A percentile compares a stretch with the other conserved stretches of the same genome.
Evolutionary conservation across 73 alveolate species (phyloP).

Genomic region (Paramecium bursaria): DNA sequence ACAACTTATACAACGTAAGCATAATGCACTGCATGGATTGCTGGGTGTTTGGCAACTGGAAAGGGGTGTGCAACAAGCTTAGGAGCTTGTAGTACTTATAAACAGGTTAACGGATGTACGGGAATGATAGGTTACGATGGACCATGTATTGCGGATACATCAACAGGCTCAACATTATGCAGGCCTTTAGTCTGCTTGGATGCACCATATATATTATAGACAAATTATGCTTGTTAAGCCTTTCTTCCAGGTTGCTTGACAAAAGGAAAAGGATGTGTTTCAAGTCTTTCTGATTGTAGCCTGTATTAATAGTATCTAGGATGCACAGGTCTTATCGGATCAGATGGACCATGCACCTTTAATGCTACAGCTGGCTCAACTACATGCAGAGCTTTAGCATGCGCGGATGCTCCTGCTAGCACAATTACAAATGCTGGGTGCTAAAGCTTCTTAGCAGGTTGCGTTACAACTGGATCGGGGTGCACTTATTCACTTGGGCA

Average conservation of each 20-base stretch:
- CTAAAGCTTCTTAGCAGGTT: slow-evolving; percentile 17
- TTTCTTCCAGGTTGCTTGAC: slow-evolving; percentile 11
- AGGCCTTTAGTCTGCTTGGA: slow-evolving; percentile 2
- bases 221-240: slow-evolving; percentile 15
- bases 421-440: slow-evolving; percentile 17
- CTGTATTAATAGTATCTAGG: neutral
- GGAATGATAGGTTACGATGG: too few relatives aligned
- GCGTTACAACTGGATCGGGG: slow-evolving; percentile 46
- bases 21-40: neutral
- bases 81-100: too few relatives aligned
- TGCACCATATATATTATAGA: slow-evolving; percentile 30
- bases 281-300: neutral
- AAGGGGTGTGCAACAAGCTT: slow-evolving; percentile 18
- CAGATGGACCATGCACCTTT: too few relatives aligned
- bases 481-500: neutral
- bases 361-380: neutral
- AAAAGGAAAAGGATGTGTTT: slow-evolving; percentile 51
- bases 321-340: neutral
- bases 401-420: slow-evolving; percentile 37
- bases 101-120: too few relatives aligned
- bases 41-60: slow-evolving; percentile 19
- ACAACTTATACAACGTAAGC: slow-evolving; percentile 7
- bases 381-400: neutral
- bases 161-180: slow-evolving; percentile 5
- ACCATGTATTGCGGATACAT: neutral